A percentile compares a stretch with the other conserved stretches of the same genome.
Evolutionary conservation across 495 filamentous ascomycete species (phyloP).

Genomic region (Platismatia glauca): DNA sequence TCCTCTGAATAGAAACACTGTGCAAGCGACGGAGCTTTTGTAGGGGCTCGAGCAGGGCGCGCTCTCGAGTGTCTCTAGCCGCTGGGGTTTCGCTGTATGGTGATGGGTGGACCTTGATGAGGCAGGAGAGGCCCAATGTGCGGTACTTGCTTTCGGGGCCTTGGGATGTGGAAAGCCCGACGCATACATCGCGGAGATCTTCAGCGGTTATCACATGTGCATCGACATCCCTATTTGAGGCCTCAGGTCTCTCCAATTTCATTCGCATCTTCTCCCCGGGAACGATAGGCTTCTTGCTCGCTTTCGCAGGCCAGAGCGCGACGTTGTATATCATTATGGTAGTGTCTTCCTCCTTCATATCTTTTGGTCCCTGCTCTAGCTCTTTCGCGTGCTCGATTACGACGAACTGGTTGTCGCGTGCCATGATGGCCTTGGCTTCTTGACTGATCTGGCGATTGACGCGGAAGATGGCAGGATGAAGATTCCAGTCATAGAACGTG

Average conservation of each 20-base stretch:
- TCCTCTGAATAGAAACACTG: conserved; percentile 1
- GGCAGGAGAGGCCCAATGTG: background rate
- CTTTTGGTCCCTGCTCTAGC: background rate
- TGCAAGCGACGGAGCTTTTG: conserved; percentile 1
- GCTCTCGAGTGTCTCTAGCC: background rate
- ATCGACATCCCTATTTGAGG: background rate
- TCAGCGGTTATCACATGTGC: conserved; percentile 4
- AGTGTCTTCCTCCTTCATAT: background rate
- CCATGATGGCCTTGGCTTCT: conserved; percentile 6
- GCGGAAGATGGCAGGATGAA: conserved; percentile 6
- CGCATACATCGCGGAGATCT: conserved; percentile 5
- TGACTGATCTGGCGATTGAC: conserved; percentile 3
- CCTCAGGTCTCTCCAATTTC: background rate
- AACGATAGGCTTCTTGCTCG: background rate
- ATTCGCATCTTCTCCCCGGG: conserved; percentile 11
- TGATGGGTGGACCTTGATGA: background rate
- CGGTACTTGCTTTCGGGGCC: background rate
- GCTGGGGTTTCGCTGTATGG: background rate
- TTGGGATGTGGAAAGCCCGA: background rate
- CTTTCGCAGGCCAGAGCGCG: conserved; percentile 10
- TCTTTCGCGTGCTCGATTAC: background rate
- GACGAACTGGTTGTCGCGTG: conserved; percentile 4
- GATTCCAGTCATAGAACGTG: conserved; percentile 7
- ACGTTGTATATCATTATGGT: conserved; percentile 2
- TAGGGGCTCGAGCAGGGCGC: background rate